Evolutionary conservation across 257 asterid genomes (phyloP), one percentile per base, ranked within the genome.

Genomic region (Ajuga chamaepitys): DNA sequence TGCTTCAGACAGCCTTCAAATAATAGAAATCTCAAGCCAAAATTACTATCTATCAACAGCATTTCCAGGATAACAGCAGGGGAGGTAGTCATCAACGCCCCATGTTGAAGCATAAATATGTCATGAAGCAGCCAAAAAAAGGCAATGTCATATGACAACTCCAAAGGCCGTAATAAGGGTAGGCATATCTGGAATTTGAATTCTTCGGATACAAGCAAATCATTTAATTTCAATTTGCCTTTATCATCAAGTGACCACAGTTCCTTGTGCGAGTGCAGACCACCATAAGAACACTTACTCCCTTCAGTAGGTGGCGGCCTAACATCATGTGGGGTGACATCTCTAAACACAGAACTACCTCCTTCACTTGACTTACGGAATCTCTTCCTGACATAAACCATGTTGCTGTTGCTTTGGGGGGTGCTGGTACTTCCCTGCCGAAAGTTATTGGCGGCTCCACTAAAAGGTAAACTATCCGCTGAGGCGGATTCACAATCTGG

Each of bases 341-440:
- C 71, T 77, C 51, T 76, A 51, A 73, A 56, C 51, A 67, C 48
- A 68, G 79, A 70, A 63, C 58, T 64, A 47, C 67, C 56, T 26
- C 68, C 78, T 67, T 52, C 66, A 9, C 74, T 47, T 62, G 63
- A 66, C 82, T 70, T 82, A 57, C 73, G 83, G 55, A 37, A 62
- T 55, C 84, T 89, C 83, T 77, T 87, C 78, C 99, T 79, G 70
- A 83, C 80, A 72, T 95, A 95, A 59, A 91, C 96, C 64, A 83
- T 47, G 38, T 64, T 80, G 47, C 67, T 73, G 61, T 72, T 56
- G 28, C 70, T 68, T 51, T 38, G 66, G 40, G 76, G 70, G 72
- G 80, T 71, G 65, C 75, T 62, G 42, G 71, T 59, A 61, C 77
- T 76, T 68, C 75, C 86, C 28, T 52, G 28, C 76, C 41, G 66